These are phyloP conservation scores for Aspergillus sp. DNA, from an alignment of 2,329 filamentous ascomycete species.

Conservation along the genomic window DNA sequence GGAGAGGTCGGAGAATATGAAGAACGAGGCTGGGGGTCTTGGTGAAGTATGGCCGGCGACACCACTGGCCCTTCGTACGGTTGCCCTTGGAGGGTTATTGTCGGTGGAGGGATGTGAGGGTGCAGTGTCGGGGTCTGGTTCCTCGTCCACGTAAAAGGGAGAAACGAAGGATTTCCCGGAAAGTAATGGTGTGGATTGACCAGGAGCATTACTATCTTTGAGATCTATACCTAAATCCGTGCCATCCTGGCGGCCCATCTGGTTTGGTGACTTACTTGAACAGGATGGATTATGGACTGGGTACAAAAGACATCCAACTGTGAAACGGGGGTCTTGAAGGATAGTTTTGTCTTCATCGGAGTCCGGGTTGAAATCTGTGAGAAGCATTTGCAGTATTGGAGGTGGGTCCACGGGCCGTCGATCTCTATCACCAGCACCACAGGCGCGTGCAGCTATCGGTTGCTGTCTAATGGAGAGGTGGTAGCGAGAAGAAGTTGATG, in stretches of 20 bases:
- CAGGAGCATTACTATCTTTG: constrained; percentile 19
- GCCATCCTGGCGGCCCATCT: neutral
- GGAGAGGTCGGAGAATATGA: constrained; percentile 50
- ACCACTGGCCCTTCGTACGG: constrained; percentile 5
- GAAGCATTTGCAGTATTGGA: constrained; percentile 48
- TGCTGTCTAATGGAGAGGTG: constrained; percentile 48
- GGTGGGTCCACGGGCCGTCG: constrained; percentile 49
- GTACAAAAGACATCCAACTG: constrained; percentile 47
- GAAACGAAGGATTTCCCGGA: constrained; percentile 44
- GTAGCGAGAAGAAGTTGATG: constrained; percentile 32
- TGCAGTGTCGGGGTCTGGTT: constrained; percentile 45
- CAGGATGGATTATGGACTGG: constrained; percentile 26
- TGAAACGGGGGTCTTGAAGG: constrained; percentile 41
- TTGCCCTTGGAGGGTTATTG: constrained; percentile 10
- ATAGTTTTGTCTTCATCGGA: constrained; percentile 38
- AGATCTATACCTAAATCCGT: constrained; percentile 8
- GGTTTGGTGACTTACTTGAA: neutral
- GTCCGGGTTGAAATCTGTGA: constrained; percentile 44
- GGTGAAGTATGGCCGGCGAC: constrained; percentile 4
- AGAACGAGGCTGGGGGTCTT: constrained; percentile 43
- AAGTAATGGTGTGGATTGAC: constrained; percentile 31
- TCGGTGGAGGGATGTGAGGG: constrained; percentile 35
- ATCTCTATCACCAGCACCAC: constrained; percentile 48
- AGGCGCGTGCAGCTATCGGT: constrained; percentile 47
- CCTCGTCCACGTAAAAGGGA: constrained; percentile 42